A percentile compares a stretch with the other conserved stretches of the same genome.
Conservation (phyloP, 2,329 filamentous ascomycete genomes). For the Epichloe gansuensis region DNA sequence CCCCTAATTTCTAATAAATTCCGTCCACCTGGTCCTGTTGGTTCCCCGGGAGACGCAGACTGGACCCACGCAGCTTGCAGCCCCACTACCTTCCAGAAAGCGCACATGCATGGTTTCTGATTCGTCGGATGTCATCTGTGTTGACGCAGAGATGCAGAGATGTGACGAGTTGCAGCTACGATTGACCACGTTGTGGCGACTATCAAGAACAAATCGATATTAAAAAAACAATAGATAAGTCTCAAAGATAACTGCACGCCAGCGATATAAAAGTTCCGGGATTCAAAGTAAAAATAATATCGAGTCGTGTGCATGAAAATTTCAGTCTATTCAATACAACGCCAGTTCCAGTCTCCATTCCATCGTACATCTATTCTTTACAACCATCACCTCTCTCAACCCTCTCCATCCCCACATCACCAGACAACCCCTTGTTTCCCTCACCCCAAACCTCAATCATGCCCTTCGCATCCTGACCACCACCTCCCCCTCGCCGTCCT, state of each 20-base stretch:
- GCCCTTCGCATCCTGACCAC: slow-evolving; percentile 7
- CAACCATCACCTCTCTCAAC: neutral
- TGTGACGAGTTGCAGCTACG: too few species aligned
- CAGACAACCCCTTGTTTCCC: neutral
- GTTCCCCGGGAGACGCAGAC: slow-evolving; percentile 7
- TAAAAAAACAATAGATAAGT: too few species aligned
- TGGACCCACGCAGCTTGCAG: neutral
- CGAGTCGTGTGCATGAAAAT: neutral
- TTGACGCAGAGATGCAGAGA: neutral
- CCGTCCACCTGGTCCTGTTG: neutral
- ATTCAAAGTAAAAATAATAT: too few species aligned
- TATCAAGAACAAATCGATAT: too few species aligned
- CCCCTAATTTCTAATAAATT: too few species aligned
- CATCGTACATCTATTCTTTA: neutral
- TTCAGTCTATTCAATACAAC: neutral
- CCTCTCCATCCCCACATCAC: neutral
- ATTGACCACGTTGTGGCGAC: too few species aligned
- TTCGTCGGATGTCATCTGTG: neutral
- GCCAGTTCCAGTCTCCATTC: neutral
- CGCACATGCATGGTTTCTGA: neutral
- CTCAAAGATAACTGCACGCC: too few species aligned
- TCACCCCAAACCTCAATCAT: slow-evolving; percentile 8
- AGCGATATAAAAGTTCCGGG: too few species aligned
- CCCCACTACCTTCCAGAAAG: slow-evolving; percentile 4
- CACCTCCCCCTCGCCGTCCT: slow-evolving; percentile 8